A percentile compares a stretch with the other conserved stretches of the same genome.
These are phyloP conservation scores for Citropsis articulata DNA, from an alignment of 345 rosid species.

Conservation along the genomic window DNA sequence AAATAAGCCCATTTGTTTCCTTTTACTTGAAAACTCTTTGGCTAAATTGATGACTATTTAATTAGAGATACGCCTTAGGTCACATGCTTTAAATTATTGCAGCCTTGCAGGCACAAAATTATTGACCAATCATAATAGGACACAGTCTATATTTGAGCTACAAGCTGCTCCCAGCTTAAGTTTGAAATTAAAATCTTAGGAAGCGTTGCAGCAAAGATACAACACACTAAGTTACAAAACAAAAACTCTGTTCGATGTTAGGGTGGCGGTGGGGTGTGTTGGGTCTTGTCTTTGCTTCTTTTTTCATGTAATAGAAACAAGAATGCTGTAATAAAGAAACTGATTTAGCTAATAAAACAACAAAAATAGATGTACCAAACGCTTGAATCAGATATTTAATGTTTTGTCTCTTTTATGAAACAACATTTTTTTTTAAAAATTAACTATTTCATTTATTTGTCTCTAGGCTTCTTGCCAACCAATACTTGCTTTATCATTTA, in stretches of 20 bases:
- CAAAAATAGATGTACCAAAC: constrained; percentile 32
- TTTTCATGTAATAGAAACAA: constrained; percentile 23
- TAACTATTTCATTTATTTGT: constrained; percentile 21
- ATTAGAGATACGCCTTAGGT: neutral
- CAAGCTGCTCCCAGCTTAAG: neutral
- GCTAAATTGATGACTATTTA: neutral
- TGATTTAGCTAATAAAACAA: constrained; percentile 14
- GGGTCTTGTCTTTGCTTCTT: constrained; percentile 14
- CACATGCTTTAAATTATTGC: constrained; percentile 1
- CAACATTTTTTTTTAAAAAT: neutral
- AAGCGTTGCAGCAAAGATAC: neutral
- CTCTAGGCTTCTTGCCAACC: constrained; percentile 25
- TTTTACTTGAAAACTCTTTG: neutral
- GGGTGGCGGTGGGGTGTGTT: constrained; percentile 12
- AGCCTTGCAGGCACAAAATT: neutral
- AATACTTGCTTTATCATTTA: constrained; percentile 3
- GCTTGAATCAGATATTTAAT: neutral
- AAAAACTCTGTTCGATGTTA: constrained; percentile 24
- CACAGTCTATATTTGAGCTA: neutral
- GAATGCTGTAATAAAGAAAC: constrained; percentile 3
- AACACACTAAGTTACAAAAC: constrained; percentile 25
- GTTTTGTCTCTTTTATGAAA: constrained; percentile 25
- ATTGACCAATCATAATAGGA: constrained; percentile 8
- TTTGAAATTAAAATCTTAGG: constrained; percentile 15
- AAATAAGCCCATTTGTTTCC: neutral